Evolutionary conservation across 495 filamentous ascomycete genomes (phyloP).

Genomic region (Talaromyces stipitatus): DNA sequence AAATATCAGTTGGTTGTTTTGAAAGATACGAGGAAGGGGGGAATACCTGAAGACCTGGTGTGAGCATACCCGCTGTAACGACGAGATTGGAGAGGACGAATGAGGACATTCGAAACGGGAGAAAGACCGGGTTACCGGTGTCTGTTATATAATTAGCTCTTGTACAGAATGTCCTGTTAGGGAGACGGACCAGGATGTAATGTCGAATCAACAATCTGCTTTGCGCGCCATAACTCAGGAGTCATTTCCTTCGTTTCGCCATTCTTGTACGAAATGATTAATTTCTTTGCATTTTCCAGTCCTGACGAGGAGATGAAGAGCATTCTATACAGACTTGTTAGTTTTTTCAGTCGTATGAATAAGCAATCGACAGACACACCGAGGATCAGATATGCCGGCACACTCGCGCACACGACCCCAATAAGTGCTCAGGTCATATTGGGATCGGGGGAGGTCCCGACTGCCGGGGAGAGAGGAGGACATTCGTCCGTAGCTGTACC

Average conservation of each 20-base stretch:
- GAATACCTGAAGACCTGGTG: constrained; percentile 64
- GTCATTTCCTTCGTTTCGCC: constrained; percentile 72
- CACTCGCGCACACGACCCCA: constrained; percentile 91
- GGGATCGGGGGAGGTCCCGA: constrained; percentile 79
- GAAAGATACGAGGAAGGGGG: neutral
- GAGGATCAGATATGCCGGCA: constrained; percentile 85
- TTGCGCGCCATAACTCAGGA: constrained; percentile 85
- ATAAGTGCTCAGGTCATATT: constrained; percentile 88
- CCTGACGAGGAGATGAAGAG: constrained; percentile 66
- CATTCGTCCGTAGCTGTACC: too few species aligned
- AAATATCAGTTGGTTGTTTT: neutral
- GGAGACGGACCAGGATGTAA: constrained; percentile 93
- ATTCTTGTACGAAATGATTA: constrained; percentile 75
- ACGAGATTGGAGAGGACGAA: constrained; percentile 91
- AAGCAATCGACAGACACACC: constrained; percentile 50
- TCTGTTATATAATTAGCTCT: constrained; percentile 40
- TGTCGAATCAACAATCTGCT: constrained; percentile 94
- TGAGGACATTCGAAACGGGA: constrained; percentile 95
- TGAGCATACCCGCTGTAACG: constrained; percentile 97
- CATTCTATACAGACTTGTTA: constrained; percentile 48
- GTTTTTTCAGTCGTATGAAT: neutral
- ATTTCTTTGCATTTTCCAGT: constrained; percentile 72
- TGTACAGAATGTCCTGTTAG: too few species aligned
- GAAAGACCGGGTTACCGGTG: constrained; percentile 82
- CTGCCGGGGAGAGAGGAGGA: constrained; percentile 82